phyloP scores from a whole-genome alignment of 805 yeast genomes.

The Lachancea sp. region DNA sequence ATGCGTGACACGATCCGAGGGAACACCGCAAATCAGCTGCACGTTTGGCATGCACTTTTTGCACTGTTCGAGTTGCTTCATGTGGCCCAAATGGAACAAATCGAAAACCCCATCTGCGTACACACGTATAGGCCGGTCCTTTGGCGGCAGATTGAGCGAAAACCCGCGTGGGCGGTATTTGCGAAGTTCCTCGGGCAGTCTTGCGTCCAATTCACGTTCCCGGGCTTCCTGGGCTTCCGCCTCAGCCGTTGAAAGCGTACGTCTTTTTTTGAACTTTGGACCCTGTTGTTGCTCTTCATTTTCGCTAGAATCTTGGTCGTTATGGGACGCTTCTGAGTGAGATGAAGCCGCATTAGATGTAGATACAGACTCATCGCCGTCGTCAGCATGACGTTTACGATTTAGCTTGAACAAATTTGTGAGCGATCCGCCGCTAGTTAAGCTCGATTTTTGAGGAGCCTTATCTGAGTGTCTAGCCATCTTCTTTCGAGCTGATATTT shows the following conservation, averaged over 20 bases:
- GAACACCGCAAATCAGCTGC: conserved; percentile 82
- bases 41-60: conserved; percentile 86
- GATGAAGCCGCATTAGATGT: conserved; percentile 17
- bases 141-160: conserved; percentile 75
- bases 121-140: conserved; percentile 79
- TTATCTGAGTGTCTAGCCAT: conserved; percentile 9
- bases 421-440: conserved; percentile 26
- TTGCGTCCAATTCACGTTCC: conserved; percentile 58
- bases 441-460: conserved; percentile 23
- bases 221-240: conserved; percentile 23
- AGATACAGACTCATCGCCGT: conserved; percentile 12
- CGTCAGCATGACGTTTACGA: conserved; percentile 20
- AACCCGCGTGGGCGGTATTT: conserved; percentile 77
- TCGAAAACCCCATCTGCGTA: conserved; percentile 99
- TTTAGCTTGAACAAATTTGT: conserved; percentile 30
- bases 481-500: not conserved
- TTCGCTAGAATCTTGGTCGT: conserved; percentile 7
- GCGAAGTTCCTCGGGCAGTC: conserved; percentile 61
- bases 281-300: conserved; percentile 9
- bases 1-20: conserved; percentile 86
- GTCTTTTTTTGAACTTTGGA: not conserved
- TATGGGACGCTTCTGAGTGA: conserved; percentile 1
- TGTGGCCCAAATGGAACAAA: conserved; percentile 92
- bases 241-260: conserved; percentile 3
- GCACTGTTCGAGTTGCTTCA: conserved; percentile 96